phyloP scores from a whole-genome alignment of 805 yeast species.

The Candida peoriensis region DNA sequence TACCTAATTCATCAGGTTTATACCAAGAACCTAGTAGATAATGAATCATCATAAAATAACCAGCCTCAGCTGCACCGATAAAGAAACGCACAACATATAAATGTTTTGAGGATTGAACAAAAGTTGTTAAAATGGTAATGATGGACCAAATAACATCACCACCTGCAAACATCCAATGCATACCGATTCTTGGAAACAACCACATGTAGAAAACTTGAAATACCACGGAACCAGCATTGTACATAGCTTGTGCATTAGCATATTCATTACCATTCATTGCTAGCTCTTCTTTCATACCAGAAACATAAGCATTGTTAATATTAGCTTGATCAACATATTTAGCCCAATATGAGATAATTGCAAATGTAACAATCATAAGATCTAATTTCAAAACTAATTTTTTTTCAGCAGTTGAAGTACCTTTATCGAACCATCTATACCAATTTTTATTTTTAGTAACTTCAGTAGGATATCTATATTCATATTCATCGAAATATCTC shows the following conservation, averaged over 20 bases:
- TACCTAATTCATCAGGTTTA: conserved; percentile 47
- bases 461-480: conserved; percentile 44
- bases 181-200: conserved; percentile 46
- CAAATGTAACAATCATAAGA: conserved; percentile 43
- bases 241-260: conserved; percentile 53
- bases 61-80: conserved; percentile 13
- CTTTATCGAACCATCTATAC: conserved; percentile 52
- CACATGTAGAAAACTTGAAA: conserved; percentile 62
- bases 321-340: conserved; percentile 38
- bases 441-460: conserved; percentile 34
- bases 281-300: conserved; percentile 42
- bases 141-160: conserved; percentile 6
- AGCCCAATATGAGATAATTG: conserved; percentile 63
- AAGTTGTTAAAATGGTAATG: conserved; percentile 4
- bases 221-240: conserved; percentile 52
- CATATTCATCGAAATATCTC: conserved; percentile 51
- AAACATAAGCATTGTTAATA: conserved; percentile 39
- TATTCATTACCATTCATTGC: conserved; percentile 52
- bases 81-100: conserved; percentile 6
- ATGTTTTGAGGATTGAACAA: background rate
- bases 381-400: conserved; percentile 45
- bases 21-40: conserved; percentile 58
- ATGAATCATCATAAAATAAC: conserved; percentile 31
- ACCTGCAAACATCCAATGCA: conserved; percentile 32
- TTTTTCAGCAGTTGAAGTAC: conserved; percentile 40